Base-by-base conservation (phyloP, 495 filamentous ascomycete species). In the Podospora didyma region DNA sequence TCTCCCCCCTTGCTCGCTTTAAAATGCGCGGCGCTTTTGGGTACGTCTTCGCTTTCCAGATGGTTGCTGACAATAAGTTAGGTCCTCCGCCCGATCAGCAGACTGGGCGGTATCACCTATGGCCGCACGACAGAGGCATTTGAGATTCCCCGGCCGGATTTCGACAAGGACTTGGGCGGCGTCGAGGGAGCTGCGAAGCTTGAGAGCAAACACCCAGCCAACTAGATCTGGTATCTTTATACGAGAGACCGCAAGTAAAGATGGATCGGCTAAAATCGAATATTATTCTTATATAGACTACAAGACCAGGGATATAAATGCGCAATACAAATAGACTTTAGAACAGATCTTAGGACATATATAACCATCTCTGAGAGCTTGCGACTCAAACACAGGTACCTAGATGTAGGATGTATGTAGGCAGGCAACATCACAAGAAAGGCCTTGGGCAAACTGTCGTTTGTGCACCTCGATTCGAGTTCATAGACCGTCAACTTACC, bases 21-120 rank as follows among this genome's bases (percentile, higher is more conserved):
- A n/a, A 37, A 10, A 37, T 56, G 22, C 34, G 48, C n/a, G n/a
- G n/a, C n/a, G n/a, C n/a, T 12, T 28, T 17, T 24, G 10, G 23
- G 19, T n/a, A 1, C 41, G 26, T 31, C 4, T 31, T 3, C 9
- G n/a, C n/a, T n/a, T n/a, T n/a, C n/a, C 28, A 26, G 7, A 53
- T 3, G 11, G 39, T 31, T 16, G 17, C 46, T 49, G 11, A 49
- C 46, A 17, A 3, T 9, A n/a, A 23, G n/a, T 7, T 47, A 75
- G 55, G 72, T 89, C 10, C 62, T 97, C 39, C 82, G 80, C 60
- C 94, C 93, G 16, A 81, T 96, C 24, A 82, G 81, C 63, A 82
- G 93, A 10, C 57, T 97, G 42, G 93, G 92, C 9, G 93, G 94
- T 0, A 91, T 96, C 62, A 83, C 84, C 5, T 97, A 96, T 66